Conservation (phyloP, 805 yeast species). For the Priceomyces carsonii region DNA sequence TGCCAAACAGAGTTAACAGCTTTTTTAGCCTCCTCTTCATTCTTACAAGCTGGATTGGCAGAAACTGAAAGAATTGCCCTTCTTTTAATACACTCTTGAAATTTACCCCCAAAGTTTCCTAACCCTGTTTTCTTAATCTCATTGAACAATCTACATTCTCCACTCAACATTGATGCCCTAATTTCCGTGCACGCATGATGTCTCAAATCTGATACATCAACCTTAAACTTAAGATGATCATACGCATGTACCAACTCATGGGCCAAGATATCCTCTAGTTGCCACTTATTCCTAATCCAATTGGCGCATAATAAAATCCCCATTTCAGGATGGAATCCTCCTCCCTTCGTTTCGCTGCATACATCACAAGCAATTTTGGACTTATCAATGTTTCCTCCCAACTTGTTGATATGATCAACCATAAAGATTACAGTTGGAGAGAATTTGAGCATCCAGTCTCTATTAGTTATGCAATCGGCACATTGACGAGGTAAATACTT, state of each 20-base stretch:
- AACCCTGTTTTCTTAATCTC: constrained; percentile 65
- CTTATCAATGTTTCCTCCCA: constrained; percentile 50
- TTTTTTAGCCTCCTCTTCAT: constrained; percentile 69
- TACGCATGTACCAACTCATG: constrained; percentile 94
- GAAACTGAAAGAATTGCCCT: constrained; percentile 82
- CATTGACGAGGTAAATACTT: constrained; percentile 55
- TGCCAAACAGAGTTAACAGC: constrained; percentile 89
- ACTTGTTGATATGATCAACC: constrained; percentile 76
- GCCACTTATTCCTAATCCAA: constrained; percentile 70
- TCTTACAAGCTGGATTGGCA: constrained; percentile 82
- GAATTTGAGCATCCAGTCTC: constrained; percentile 76
- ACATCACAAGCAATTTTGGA: constrained; percentile 71
- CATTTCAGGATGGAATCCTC: constrained; percentile 89
- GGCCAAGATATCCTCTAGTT: constrained; percentile 85
- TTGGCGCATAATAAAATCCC: constrained; percentile 90
- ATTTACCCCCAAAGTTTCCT: constrained; percentile 68
- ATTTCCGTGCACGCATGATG: constrained; percentile 98
- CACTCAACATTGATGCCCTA: constrained; percentile 88
- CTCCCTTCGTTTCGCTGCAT: constrained; percentile 80
- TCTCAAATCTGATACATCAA: constrained; percentile 78
- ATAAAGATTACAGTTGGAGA: constrained; percentile 87
- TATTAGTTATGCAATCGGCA: constrained; percentile 65
- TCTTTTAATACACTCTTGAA: constrained; percentile 87
- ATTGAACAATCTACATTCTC: constrained; percentile 90
- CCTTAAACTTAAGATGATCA: constrained; percentile 84